Evolutionary conservation across 352 stramenopile species (phyloP).

Genomic region (Globisporangium orthogonon): DNA sequence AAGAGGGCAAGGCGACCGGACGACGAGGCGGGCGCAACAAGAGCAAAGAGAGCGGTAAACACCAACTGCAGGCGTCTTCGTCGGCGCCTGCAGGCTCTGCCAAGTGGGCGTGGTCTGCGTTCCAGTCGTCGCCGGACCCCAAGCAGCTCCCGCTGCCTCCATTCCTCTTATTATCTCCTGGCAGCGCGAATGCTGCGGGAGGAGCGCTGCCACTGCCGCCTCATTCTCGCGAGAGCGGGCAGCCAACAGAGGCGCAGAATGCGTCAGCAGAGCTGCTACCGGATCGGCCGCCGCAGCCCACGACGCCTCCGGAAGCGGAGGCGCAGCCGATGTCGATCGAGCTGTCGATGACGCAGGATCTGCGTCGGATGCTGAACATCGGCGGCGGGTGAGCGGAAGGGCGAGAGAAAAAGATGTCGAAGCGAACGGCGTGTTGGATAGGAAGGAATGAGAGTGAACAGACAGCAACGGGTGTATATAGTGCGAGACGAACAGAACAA

Average conservation of each 20-base stretch:
- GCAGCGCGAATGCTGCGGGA: no score
- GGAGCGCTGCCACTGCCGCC: no score
- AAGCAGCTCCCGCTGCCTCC: conserved; percentile 66
- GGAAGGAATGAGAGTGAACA: no score
- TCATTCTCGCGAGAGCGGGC: no score
- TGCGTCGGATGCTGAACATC: conserved; percentile 80
- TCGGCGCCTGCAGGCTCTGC: conserved; percentile 18
- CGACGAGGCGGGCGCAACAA: conserved; percentile 37
- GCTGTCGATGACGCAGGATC: conserved; percentile 72
- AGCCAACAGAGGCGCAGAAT: conserved; percentile 11
- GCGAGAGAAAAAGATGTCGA: no score
- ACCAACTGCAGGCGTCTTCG: no score
- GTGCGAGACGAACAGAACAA: no score
- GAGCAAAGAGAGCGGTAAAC: conserved; percentile 18
- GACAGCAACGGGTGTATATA: no score
- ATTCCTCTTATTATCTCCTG: no score
- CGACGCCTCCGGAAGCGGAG: conserved; percentile 26
- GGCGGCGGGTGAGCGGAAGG: conserved; percentile 35
- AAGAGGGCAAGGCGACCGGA: conserved; percentile 8
- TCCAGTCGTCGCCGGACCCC: conserved; percentile 76
- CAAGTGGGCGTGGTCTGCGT: conserved; percentile 79
- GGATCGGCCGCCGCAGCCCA: conserved; percentile 25
- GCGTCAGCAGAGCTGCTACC: not conserved
- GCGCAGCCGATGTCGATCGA: conserved; percentile 38
- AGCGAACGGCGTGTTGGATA: no score